Evolutionary conservation across 2,329 filamentous ascomycete species (phyloP).

Genomic region (Nemania sp.): DNA sequence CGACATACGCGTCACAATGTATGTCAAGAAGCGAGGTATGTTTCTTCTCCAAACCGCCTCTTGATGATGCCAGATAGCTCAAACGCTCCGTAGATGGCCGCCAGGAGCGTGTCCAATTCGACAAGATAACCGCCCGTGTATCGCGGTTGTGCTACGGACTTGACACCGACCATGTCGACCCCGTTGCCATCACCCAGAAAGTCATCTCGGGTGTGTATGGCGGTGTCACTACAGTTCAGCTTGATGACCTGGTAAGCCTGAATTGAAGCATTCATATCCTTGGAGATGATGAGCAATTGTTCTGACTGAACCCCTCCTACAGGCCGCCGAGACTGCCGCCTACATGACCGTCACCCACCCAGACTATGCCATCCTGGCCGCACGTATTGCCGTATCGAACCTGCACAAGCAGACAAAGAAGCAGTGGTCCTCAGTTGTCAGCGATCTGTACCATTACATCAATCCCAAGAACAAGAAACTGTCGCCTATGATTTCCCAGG

Average conservation of each 20-base stretch:
- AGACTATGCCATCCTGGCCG: slow-evolving; percentile 97
- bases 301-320: slow-evolving; percentile 31
- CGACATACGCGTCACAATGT: slow-evolving; percentile 53
- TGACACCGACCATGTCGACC: slow-evolving; percentile 92
- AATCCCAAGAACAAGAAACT: slow-evolving; percentile 86
- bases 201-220: slow-evolving; percentile 99
- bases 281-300: slow-evolving; percentile 7
- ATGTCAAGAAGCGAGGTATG: slow-evolving; percentile 67
- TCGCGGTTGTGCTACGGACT: slow-evolving; percentile 97
- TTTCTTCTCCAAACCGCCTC: slow-evolving; percentile 30
- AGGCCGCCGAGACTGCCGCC: slow-evolving; percentile 98
- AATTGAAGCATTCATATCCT: not conserved
- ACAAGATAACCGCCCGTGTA: slow-evolving; percentile 99
- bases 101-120: slow-evolving; percentile 99
- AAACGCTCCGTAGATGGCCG: slow-evolving; percentile 75
- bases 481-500: slow-evolving; percentile 93
- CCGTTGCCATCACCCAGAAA: slow-evolving; percentile 97
- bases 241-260: slow-evolving; percentile 89
- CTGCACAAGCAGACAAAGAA: slow-evolving; percentile 99
- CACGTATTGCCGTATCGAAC: slow-evolving; percentile 98
- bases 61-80: slow-evolving; percentile 17
- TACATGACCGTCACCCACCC: slow-evolving; percentile 99
- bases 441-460: slow-evolving; percentile 91
- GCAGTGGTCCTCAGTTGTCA: slow-evolving; percentile 95
- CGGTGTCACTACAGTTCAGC: slow-evolving; percentile 92